These are phyloP conservation scores for Podospora comata DNA, from an alignment of 495 filamentous ascomycete genomes.

Conservation along the genomic window DNA sequence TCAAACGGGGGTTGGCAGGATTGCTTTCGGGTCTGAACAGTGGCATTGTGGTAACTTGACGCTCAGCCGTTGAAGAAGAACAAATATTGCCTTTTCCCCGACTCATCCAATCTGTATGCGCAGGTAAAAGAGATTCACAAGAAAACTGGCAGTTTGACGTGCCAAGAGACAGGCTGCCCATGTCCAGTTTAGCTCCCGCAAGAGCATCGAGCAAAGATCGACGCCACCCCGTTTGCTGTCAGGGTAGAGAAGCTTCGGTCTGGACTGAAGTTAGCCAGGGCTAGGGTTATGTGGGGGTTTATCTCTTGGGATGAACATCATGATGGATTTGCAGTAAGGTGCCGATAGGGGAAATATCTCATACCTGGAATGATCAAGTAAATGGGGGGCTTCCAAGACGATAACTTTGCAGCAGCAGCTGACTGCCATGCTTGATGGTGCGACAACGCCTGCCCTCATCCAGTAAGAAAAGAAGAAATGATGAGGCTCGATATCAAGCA, in stretches of 20 bases:
- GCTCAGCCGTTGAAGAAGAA: not conserved
- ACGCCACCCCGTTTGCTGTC: conserved; percentile 3
- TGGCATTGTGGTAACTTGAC: not conserved
- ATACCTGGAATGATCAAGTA: not conserved
- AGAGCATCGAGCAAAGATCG: not conserved
- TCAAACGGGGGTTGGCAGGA: not conserved
- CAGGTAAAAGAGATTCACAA: not conserved
- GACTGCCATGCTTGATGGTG: not conserved
- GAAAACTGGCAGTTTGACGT: not conserved
- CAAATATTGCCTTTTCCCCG: not conserved
- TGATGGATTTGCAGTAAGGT: not conserved
- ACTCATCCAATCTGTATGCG: not conserved
- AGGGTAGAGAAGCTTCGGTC: not conserved
- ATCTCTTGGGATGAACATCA: not conserved
- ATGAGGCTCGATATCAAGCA: not conserved
- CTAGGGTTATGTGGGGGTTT: not conserved
- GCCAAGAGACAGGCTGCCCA: not conserved
- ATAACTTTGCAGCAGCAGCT: not conserved
- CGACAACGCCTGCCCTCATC: not conserved
- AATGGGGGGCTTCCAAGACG: not conserved
- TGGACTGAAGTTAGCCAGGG: too few species aligned
- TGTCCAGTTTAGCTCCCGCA: not conserved
- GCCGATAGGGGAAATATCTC: not conserved
- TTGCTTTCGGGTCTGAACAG: not conserved
- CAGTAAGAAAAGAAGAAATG: not conserved